These are phyloP conservation scores for Saccharomycopsis fibuligera DNA, from an alignment of 805 yeast species.

Conservation along the genomic window DNA sequence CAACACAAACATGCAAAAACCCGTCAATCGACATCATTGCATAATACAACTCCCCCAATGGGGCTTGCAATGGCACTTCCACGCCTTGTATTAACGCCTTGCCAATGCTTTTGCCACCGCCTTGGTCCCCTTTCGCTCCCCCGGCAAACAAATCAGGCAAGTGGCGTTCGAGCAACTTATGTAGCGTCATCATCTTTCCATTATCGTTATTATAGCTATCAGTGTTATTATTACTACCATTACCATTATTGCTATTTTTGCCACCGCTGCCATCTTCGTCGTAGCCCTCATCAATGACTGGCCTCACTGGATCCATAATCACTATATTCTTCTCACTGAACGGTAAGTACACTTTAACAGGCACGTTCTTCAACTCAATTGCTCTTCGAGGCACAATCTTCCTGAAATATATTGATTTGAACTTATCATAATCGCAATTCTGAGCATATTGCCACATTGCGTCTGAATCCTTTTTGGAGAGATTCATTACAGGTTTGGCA, in stretches of 20 bases:
- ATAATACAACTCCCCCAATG: slow-evolving; percentile 40
- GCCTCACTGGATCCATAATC: slow-evolving; percentile 30
- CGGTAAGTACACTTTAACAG: slow-evolving; percentile 42
- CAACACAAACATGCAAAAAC: slow-evolving; percentile 45
- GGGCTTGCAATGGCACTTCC: slow-evolving; percentile 36
- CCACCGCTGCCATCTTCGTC: too few species aligned
- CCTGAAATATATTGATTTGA: slow-evolving; percentile 22
- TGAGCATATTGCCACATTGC: slow-evolving; percentile 40
- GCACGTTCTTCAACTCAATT: slow-evolving; percentile 33
- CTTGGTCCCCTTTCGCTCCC: slow-evolving; percentile 20
- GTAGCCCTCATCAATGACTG: slow-evolving; percentile 6
- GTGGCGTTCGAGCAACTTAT: slow-evolving; percentile 32
- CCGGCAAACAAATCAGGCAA: slow-evolving; percentile 43
- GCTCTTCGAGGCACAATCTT: slow-evolving; percentile 24
- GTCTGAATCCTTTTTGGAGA: slow-evolving; percentile 57
- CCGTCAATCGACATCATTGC: slow-evolving; percentile 54
- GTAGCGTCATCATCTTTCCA: slow-evolving; percentile 29
- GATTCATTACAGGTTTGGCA: slow-evolving; percentile 73
- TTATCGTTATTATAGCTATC: slow-evolving; percentile 1
- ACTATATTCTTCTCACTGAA: slow-evolving; percentile 29
- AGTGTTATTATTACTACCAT: too few species aligned
- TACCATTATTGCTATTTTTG: too few species aligned
- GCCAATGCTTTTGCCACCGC: slow-evolving; percentile 29
- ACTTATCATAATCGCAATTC: slow-evolving; percentile 30
- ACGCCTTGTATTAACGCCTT: slow-evolving; percentile 53